Evolutionary conservation across 495 filamentous ascomycete genomes (phyloP).

Genomic region (Podospora pseudopauciseta): DNA sequence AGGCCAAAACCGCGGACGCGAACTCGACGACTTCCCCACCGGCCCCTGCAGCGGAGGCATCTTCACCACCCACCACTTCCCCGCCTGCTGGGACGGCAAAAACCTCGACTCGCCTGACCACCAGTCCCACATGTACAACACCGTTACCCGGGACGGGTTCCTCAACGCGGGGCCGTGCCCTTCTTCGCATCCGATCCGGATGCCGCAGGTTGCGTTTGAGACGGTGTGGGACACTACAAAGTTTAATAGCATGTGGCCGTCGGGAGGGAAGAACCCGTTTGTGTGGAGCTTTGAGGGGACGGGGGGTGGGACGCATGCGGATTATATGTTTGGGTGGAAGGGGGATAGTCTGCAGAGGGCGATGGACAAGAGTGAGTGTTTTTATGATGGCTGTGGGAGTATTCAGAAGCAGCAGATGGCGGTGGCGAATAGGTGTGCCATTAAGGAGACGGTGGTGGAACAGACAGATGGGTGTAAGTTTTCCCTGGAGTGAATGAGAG

Average conservation of each 20-base stretch:
- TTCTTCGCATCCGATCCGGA: conserved; percentile 42
- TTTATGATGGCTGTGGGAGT: conserved; percentile 43
- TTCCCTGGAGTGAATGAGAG: neutral
- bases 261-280: conserved; percentile 39
- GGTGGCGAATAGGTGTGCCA: conserved; percentile 40
- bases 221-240: conserved; percentile 47
- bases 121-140: conserved; percentile 50
- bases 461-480: conserved; percentile 44
- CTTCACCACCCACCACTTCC: conserved; percentile 50
- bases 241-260: conserved; percentile 46
- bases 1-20: conserved; percentile 33
- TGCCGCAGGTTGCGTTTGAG: conserved; percentile 49
- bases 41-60: conserved; percentile 45
- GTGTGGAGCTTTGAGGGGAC: conserved; percentile 31
- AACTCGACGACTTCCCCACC: conserved; percentile 44
- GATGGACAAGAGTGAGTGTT: conserved; percentile 42
- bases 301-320: conserved; percentile 21
- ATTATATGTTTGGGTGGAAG: conserved; percentile 35
- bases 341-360: conserved; percentile 39
- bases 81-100: conserved; percentile 55
- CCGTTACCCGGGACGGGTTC: conserved; percentile 35
- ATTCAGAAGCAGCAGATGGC: conserved; percentile 42
- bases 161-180: conserved; percentile 42
- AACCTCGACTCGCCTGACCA: conserved; percentile 55
- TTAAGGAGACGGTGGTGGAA: conserved; percentile 40